phyloP scores from a whole-genome alignment of 805 yeast genomes.

The Kodamaea fukazawae region DNA sequence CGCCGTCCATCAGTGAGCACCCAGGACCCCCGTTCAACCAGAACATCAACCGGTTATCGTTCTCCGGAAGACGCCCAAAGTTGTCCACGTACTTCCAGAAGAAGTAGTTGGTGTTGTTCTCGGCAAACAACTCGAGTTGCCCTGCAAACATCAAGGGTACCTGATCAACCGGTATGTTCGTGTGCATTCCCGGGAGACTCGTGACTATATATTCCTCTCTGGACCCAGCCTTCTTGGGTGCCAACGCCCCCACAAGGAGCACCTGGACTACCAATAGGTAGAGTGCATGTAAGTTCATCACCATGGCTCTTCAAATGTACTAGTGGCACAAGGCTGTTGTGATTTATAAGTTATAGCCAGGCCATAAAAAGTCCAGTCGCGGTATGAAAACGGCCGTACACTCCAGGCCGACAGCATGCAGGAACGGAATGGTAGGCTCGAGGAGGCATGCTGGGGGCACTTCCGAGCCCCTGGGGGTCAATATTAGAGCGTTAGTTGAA shows the following conservation, averaged over 20 bases:
- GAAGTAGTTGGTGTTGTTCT: slow-evolving; percentile 58
- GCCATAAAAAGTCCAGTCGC: too few relatives aligned
- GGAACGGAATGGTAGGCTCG: too few relatives aligned
- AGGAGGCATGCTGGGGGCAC: too few relatives aligned
- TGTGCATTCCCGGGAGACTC: slow-evolving; percentile 36
- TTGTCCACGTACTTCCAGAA: slow-evolving; percentile 69
- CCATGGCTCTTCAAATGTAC: too few relatives aligned
- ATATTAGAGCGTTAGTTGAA: too few relatives aligned
- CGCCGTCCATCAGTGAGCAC: slow-evolving; percentile 97
- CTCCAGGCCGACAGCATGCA: too few relatives aligned
- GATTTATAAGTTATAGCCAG: too few relatives aligned
- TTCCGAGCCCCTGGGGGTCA: too few relatives aligned
- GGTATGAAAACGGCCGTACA: too few relatives aligned
- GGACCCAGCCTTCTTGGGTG: slow-evolving; percentile 11
- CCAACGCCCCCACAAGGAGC: slow-evolving; percentile 5
- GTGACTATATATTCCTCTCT: slow-evolving; percentile 26
- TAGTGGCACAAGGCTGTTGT: too few relatives aligned
- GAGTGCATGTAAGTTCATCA: too few relatives aligned
- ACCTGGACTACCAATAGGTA: background rate
- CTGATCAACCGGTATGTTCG: slow-evolving; percentile 29
- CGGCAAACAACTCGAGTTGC: slow-evolving; percentile 55
- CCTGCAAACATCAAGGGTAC: slow-evolving; percentile 63
- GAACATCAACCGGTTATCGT: slow-evolving; percentile 52
- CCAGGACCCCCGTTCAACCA: slow-evolving; percentile 99
- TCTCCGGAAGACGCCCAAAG: slow-evolving; percentile 21